Evolutionary conservation across 768 basidiomycete genomes (phyloP).

Genomic region (Termitomyces sp.): DNA sequence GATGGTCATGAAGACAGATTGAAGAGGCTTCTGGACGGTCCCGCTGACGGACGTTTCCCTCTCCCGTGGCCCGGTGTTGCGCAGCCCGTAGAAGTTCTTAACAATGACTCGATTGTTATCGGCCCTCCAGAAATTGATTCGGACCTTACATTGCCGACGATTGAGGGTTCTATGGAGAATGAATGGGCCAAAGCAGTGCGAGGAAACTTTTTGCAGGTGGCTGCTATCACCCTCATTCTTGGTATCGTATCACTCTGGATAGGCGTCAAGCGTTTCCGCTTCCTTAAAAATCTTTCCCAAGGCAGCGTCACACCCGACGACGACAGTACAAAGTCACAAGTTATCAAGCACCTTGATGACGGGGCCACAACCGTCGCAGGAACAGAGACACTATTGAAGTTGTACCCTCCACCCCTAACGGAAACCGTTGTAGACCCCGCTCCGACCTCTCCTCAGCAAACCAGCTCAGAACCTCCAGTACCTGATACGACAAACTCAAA

Average conservation of each 20-base stretch:
- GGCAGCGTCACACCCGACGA: conserved; percentile 2
- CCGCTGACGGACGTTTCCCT: conserved; percentile 28
- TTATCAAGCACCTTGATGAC: conserved; percentile 1
- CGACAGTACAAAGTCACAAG: conserved; percentile 1
- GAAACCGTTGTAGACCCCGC: conserved; percentile 2
- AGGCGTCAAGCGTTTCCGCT: conserved; percentile 21
- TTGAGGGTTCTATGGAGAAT: conserved; percentile 4
- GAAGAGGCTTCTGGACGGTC: conserved; percentile 59
- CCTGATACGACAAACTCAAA: conserved; percentile 1
- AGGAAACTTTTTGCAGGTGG: conserved; percentile 22
- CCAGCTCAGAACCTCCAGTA: neutral
- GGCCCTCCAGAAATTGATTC: neutral
- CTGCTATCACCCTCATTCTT: conserved; percentile 23
- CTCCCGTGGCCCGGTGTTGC: conserved; percentile 10
- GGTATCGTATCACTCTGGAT: conserved; percentile 31
- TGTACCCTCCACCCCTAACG: neutral
- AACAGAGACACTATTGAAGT: conserved; percentile 4
- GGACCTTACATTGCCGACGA: neutral
- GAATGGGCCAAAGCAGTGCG: conserved; percentile 12
- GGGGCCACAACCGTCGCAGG: neutral
- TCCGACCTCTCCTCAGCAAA: neutral
- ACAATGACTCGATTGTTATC: conserved; percentile 5
- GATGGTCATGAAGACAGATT: conserved; percentile 42
- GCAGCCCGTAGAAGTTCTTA: conserved; percentile 8
- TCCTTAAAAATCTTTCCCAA: neutral